phyloP scores from a whole-genome alignment of 768 basidiomycete genomes.

The Pholiota molesta region DNA sequence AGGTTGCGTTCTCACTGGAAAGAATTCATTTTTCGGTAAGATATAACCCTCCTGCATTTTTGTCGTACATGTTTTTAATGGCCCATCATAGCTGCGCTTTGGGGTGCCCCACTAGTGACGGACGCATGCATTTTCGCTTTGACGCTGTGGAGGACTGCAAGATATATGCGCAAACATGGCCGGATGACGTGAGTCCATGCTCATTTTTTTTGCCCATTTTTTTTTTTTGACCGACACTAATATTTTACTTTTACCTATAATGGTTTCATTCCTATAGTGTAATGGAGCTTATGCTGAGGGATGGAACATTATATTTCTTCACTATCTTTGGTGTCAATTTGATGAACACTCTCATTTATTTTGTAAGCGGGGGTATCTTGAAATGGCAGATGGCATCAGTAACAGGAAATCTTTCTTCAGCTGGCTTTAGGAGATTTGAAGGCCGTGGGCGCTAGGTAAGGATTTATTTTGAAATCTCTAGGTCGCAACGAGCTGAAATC shows the following conservation, averaged over 20 bases:
- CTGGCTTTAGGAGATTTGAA: constrained; percentile 23
- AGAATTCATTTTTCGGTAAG: constrained; percentile 22
- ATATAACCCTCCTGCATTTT: not conserved
- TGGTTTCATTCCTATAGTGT: constrained; percentile 7
- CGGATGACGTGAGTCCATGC: constrained; percentile 18
- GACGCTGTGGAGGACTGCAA: constrained; percentile 20
- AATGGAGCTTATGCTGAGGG: constrained; percentile 25
- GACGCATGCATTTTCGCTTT: constrained; percentile 25
- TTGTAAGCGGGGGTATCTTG: constrained; percentile 14
- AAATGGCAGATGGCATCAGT: not conserved
- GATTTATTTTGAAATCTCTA: not conserved
- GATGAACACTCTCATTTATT: constrained; percentile 28
- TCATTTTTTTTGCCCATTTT: not conserved
- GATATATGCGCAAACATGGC: constrained; percentile 20
- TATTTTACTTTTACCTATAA: not conserved
- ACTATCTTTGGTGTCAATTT: constrained; percentile 25
- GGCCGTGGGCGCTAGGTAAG: constrained; percentile 26
- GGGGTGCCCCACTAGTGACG: constrained; percentile 25
- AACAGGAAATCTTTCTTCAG: constrained; percentile 4
- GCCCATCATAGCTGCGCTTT: constrained; percentile 19
- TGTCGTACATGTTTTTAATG: not conserved
- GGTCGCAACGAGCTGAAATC: not conserved
- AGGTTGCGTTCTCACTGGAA: constrained; percentile 26
- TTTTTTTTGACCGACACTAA: not conserved
- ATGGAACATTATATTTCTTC: constrained; percentile 26